Base-by-base conservation (phyloP, 1,284 basidiomycete genomes). In the Heterobasidion annosum region DNA sequence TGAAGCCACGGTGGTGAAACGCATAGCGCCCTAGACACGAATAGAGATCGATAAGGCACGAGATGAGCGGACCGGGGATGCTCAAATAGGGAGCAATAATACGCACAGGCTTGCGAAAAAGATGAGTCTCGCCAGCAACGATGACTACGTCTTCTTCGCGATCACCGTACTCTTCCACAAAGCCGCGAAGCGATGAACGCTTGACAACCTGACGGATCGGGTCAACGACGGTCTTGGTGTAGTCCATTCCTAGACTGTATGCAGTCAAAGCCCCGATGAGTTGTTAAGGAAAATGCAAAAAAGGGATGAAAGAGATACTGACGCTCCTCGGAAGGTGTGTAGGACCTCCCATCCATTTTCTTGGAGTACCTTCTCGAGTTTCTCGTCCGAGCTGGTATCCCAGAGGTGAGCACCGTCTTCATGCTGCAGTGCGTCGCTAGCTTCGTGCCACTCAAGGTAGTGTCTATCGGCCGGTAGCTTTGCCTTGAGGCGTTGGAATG, bases 61-160 rank as follows among this genome's bases (percentile, higher is more conserved):
- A 5, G n/a, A 10, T 9, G 5, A 15, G n/a, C 19, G 35, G 25
- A 25, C 25, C 25, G 25, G 25, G 25, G 25, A 25, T 25, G 25
- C 4, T 25, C 25, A 33, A 32, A 54, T 34, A 13, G 6, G 48
- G 50, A n/a, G n/a, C 51, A 13, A 15, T 18, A 4, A 16, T 25
- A 63, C 70, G 52, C 57, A 73, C 72, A 1, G 76, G 71, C 60
- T 76, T 78, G 42, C 75, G 70, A 37, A 56, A 50, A 10, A 59
- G 43, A 54, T 76, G 76, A 1, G 70, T 57, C 54, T 77, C 73
- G 33, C 77, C 75, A 7, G 64, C 65, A 50, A 78, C 59, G 8
- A 71, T 49, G 25, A 77, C 62, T 43, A 77, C 70, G 2, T 70
- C 67, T 2, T 63, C 61, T 2, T 65, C 59, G 50, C 71, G 57